These are phyloP conservation scores for Erysimum cheiranthoides DNA, from an alignment of 345 rosid genomes.

Conservation along the genomic window DNA sequence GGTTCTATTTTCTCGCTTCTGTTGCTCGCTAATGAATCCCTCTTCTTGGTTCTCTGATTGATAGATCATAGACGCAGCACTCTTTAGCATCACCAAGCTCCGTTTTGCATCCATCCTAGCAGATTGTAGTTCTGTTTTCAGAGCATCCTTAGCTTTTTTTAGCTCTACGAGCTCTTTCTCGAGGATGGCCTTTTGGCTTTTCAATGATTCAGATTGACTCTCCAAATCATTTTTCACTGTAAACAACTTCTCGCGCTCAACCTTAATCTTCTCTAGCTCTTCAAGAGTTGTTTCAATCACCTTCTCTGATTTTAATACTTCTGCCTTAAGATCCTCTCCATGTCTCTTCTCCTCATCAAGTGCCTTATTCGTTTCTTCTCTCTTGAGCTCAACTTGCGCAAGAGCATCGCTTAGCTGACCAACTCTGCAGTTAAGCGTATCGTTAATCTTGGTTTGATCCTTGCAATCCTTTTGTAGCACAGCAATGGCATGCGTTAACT, in stretches of 20 bases:
- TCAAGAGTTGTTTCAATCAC: conserved; percentile 42
- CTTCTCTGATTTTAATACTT: conserved; percentile 53
- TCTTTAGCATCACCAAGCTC: conserved; percentile 56
- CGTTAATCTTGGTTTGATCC: conserved; percentile 49
- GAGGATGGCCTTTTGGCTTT: conserved; percentile 52
- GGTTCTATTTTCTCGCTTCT: conserved; percentile 41
- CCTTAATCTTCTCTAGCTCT: conserved; percentile 47
- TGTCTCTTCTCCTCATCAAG: conserved; percentile 56
- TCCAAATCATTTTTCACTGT: conserved; percentile 49
- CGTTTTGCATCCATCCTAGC: conserved; percentile 13
- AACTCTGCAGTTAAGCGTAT: conserved; percentile 45
- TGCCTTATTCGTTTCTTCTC: conserved; percentile 48
- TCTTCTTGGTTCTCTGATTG: conserved; percentile 36
- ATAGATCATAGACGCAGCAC: conserved; percentile 50
- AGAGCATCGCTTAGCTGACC: conserved; percentile 41
- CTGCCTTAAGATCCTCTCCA: conserved; percentile 43
- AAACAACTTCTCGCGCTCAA: conserved; percentile 44
- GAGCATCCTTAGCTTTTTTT: conserved; percentile 36
- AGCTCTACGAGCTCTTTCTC: conserved; percentile 56
- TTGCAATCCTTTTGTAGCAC: conserved; percentile 44
- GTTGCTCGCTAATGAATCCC: conserved; percentile 17
- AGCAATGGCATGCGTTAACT: conserved; percentile 42
- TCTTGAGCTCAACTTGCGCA: conserved; percentile 47
- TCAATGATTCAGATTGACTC: conserved; percentile 37
- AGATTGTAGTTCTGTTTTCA: conserved; percentile 54